Conservation (phyloP, 139 green algal genomes). For the Nannochloris sp. region DNA sequence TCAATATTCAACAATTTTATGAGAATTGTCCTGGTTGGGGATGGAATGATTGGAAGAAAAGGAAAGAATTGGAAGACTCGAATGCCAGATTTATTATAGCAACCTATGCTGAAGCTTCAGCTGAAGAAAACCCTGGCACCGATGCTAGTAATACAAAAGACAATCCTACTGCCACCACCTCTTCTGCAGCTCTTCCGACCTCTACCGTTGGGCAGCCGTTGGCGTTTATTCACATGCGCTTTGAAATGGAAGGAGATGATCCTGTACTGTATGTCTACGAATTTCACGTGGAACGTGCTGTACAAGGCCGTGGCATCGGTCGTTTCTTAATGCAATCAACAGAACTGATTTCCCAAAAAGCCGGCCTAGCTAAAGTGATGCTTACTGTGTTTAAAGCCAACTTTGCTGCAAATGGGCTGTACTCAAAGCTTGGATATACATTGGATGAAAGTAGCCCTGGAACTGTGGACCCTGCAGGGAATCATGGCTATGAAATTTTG, state of each 20-base stretch:
- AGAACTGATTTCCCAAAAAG: constrained; percentile 29
- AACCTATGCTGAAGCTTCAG: neutral
- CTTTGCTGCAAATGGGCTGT: constrained; percentile 21
- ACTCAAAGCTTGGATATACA: constrained; percentile 26
- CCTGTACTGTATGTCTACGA: constrained; percentile 48
- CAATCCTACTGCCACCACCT: neutral
- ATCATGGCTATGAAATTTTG: constrained; percentile 25
- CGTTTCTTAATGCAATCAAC: constrained; percentile 38
- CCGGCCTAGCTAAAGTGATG: constrained; percentile 29
- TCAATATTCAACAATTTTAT: constrained; percentile 17
- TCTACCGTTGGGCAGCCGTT: neutral
- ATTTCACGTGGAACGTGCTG: constrained; percentile 13
- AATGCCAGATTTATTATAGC: constrained; percentile 31
- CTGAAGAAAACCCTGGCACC: neutral
- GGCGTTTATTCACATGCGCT: constrained; percentile 43
- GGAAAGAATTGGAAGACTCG: constrained; percentile 22
- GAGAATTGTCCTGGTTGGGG: constrained; percentile 31
- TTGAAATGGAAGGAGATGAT: constrained; percentile 31
- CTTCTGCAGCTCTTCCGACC: neutral
- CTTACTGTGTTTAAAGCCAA: constrained; percentile 45
- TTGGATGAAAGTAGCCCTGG: constrained; percentile 11
- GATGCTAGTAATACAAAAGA: neutral
- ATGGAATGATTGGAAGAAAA: constrained; percentile 32
- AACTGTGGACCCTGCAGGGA: neutral
- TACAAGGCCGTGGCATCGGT: constrained; percentile 35